These are phyloP conservation scores for Coemansia sp. DNA, from an alignment of 192 early-diverging fungal species.

Conservation along the genomic window DNA sequence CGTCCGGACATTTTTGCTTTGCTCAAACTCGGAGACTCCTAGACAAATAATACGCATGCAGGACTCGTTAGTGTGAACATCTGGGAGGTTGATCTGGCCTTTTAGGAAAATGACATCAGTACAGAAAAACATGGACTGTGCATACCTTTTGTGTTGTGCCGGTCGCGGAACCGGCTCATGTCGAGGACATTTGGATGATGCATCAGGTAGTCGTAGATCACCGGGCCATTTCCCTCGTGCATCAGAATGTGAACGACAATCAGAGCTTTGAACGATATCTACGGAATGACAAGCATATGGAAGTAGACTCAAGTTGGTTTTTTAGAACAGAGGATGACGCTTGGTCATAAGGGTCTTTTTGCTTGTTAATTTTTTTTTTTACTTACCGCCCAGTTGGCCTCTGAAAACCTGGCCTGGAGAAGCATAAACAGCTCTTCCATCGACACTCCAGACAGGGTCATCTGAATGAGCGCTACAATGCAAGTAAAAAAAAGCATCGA, in stretches of 20 bases:
- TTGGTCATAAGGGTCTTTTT: neutral
- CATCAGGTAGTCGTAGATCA: conserved; percentile 48
- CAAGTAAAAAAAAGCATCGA: neutral
- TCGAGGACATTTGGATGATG: conserved; percentile 43
- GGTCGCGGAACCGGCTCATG: conserved; percentile 54
- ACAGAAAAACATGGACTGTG: too few relatives aligned
- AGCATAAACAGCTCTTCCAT: conserved; percentile 56
- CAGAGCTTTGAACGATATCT: conserved; percentile 57
- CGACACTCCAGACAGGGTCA: conserved; percentile 48
- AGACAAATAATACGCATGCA: too few relatives aligned
- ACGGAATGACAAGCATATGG: neutral
- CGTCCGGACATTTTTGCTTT: conserved; percentile 56
- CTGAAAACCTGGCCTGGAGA: conserved; percentile 52
- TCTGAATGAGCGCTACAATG: conserved; percentile 53
- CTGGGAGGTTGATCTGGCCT: too few relatives aligned
- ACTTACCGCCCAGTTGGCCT: conserved; percentile 56
- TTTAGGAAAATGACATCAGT: too few relatives aligned
- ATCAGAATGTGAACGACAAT: conserved; percentile 56
- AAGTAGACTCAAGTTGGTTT: too few relatives aligned
- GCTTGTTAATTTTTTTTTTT: neutral
- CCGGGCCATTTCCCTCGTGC: conserved; percentile 46
- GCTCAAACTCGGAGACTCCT: conserved; percentile 53
- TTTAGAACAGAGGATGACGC: too few relatives aligned
- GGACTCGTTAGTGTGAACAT: too few relatives aligned
- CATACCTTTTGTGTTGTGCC: conserved; percentile 47